Evolutionary conservation across 2,329 filamentous ascomycete species (phyloP).

Genomic region (Fusarium sp.): DNA sequence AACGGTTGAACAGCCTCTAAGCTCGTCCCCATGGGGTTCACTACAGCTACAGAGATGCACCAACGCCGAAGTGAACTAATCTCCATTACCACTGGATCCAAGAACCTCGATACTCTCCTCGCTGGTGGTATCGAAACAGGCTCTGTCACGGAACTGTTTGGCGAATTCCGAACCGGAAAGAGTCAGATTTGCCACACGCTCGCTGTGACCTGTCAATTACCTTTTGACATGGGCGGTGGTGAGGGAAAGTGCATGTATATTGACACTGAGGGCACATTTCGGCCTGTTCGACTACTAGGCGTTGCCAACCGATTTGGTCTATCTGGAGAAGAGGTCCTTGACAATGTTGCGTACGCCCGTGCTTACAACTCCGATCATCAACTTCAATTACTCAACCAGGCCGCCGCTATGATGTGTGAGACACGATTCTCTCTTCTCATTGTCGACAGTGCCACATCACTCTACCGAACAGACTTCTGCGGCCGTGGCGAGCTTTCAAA

Average conservation of each 20-base stretch:
- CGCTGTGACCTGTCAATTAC: conserved; percentile 97
- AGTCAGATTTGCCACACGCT: conserved; percentile 98
- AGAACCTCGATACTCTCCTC: conserved; percentile 93
- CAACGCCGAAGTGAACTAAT: conserved; percentile 96
- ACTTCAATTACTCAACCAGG: conserved; percentile 92
- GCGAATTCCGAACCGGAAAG: conserved; percentile 97
- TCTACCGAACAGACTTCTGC: conserved; percentile 96
- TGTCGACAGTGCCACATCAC: conserved; percentile 93
- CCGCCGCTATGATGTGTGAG: conserved; percentile 99
- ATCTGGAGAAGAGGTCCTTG: conserved; percentile 95
- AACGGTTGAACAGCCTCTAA: conserved; percentile 77
- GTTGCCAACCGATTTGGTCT: conserved; percentile 95
- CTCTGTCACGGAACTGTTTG: conserved; percentile 97
- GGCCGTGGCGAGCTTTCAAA: conserved; percentile 98
- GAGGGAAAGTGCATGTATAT: conserved; percentile 99
- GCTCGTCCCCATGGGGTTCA: conserved; percentile 98
- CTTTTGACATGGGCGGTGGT: conserved; percentile 98
- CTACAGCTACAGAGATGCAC: conserved; percentile 99
- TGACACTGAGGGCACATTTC: conserved; percentile 97
- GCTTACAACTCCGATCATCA: conserved; percentile 99
- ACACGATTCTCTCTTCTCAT: conserved; percentile 95
- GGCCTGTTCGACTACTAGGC: conserved; percentile 88
- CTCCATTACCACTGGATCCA: conserved; percentile 97
- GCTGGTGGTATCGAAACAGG: conserved; percentile 97
- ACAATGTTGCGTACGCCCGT: conserved; percentile 97